Base-by-base conservation (phyloP, 78 protist species). In the Dictyostelium firmibasis region DNA sequence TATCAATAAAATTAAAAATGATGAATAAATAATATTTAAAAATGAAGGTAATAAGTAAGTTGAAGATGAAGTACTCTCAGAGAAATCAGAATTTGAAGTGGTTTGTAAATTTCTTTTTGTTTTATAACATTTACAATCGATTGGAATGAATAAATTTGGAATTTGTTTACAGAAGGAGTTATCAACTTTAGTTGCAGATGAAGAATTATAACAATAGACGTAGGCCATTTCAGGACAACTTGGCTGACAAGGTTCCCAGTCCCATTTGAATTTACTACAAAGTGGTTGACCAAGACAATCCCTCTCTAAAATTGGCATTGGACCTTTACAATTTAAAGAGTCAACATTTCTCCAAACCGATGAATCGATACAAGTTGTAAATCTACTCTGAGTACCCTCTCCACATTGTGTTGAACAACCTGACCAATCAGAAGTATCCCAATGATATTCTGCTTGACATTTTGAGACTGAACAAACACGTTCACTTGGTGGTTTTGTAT, bases 351-450 rank as follows among this genome's bases (percentile, higher is more conserved):
- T 62, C 86, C 87, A 89, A 41, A 70, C 82, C 4, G 87, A 44
- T 10, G 94, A 44, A 50, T 89, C 94, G 11, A 89, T 35, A 60
- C 94, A 89, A 5, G 76, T 33, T 9, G 62, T 5, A 35, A 69
- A 23, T n/a, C 94, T 44, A 13, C 23, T 20, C 31, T 89, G 94
- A 4, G 67, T 69, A 14, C 94, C 94, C 8, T 67, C 94, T 14
- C 94, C 94, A 69, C 94, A 89, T n/a, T 81, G 75, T 5, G 35
- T 47, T 10, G 94, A 89, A 27, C 94, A 89, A 53, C 94, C 94
- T 0, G 69, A 81, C 94, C 94, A 89, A 60, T 60, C 88, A 1
- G 83, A 29, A 1, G 77, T 76, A 23, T 81, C 81, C 94, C 94
- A 89, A 35, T 81, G 88, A 50, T 81, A 89, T 9, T 89, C 94